Evolutionary conservation across 129 eudicot species (phyloP).

Genomic region (Escallonia herrerae): DNA sequence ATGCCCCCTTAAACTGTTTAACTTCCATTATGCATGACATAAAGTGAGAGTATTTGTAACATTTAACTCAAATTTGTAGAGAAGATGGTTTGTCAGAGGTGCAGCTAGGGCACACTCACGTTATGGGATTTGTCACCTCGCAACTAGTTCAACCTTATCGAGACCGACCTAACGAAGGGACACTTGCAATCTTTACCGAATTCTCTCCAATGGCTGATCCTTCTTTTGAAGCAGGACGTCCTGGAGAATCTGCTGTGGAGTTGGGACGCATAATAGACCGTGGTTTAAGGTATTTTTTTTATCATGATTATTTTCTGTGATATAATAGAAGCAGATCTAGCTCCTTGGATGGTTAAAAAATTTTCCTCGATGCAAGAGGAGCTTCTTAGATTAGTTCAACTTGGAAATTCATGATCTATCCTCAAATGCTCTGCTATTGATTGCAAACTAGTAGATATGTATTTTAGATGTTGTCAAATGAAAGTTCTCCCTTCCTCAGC

Average conservation of each 20-base stretch:
- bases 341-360: no score
- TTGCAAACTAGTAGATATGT: no score
- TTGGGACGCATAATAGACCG: slow-evolving; percentile 86
- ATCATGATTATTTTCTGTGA: not conserved
- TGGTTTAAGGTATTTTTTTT: slow-evolving; percentile 68
- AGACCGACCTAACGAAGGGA: slow-evolving; percentile 87
- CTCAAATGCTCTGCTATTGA: no score
- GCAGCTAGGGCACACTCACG: slow-evolving; percentile 90
- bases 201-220: slow-evolving; percentile 99
- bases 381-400: no score
- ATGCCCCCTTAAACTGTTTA: no score
- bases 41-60: no score
- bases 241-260: slow-evolving; percentile 83
- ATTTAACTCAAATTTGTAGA: slow-evolving; percentile 25
- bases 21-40: no score
- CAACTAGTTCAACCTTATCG: slow-evolving; percentile 87
- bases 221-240: slow-evolving; percentile 88
- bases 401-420: no score
- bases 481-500: no score
- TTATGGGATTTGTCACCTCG: slow-evolving; percentile 75
- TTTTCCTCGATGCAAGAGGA: no score
- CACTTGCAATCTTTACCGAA: slow-evolving; percentile 68
- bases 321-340: no score
- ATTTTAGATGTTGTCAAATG: no score
- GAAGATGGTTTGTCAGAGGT: slow-evolving; percentile 95